phyloP scores from a whole-genome alignment of 192 early-diverging fungal species.

The Podila minutissima region DNA sequence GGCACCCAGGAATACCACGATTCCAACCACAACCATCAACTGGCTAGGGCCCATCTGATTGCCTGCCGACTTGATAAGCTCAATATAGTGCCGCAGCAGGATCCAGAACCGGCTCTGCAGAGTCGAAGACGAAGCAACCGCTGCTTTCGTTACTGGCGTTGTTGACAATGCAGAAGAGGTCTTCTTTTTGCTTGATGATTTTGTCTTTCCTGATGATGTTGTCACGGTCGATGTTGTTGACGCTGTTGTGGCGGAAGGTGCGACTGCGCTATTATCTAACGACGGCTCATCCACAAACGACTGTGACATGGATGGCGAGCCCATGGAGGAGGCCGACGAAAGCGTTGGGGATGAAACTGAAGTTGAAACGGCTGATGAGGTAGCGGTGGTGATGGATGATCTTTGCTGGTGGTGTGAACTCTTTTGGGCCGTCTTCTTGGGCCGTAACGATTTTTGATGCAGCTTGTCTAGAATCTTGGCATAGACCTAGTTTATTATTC shows the following conservation, averaged over 20 bases:
- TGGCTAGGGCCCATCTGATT: slow-evolving; percentile 23
- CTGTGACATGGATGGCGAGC: slow-evolving; percentile 4
- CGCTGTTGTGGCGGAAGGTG: background rate
- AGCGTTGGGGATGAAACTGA: slow-evolving; percentile 31
- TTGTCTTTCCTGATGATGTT: background rate
- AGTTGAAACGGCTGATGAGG: slow-evolving; percentile 22
- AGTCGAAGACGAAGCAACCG: background rate
- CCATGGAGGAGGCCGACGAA: slow-evolving; percentile 22
- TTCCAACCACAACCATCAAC: slow-evolving; percentile 34
- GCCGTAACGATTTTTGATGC: slow-evolving; percentile 40
- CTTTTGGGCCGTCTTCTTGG: slow-evolving; percentile 14
- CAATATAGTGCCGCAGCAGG: slow-evolving; percentile 24
- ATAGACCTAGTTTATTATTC: slow-evolving; percentile 15
- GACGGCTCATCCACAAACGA: slow-evolving; percentile 3
- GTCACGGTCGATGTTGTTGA: background rate
- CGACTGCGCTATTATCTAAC: background rate
- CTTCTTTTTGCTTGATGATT: background rate
- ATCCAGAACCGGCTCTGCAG: slow-evolving; percentile 8
- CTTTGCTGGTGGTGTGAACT: background rate
- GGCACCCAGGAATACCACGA: slow-evolving; percentile 32
- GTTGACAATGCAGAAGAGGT: background rate
- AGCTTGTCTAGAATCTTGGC: slow-evolving; percentile 36
- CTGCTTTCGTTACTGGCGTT: background rate
- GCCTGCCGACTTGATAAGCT: slow-evolving; percentile 11
- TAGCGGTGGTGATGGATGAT: background rate